Evolutionary conservation across 495 filamentous ascomycete genomes (phyloP).

Genomic region (Trichocladium antarcticum): DNA sequence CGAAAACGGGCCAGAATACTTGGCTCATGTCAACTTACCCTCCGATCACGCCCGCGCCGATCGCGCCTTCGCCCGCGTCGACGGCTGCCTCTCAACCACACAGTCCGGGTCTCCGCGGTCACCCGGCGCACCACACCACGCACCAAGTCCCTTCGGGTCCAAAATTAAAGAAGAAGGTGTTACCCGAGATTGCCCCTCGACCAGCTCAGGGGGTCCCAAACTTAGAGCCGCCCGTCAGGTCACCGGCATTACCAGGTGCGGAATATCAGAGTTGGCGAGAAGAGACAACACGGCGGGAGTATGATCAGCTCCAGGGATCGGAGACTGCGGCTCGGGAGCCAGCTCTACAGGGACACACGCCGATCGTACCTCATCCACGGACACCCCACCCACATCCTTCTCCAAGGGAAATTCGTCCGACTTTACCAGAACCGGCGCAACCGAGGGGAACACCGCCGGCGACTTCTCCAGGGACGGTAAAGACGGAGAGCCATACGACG

Average conservation of each 20-base stretch:
- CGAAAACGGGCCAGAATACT: slow-evolving; percentile 16
- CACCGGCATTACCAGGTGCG: not conserved
- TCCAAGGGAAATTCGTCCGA: slow-evolving; percentile 1
- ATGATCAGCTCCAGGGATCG: not conserved
- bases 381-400: slow-evolving; percentile 11
- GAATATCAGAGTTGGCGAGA: slow-evolving; percentile 12
- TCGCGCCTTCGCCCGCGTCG: slow-evolving; percentile 2
- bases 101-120: slow-evolving; percentile 10
- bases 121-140: not conserved
- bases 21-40: slow-evolving; percentile 27
- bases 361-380: slow-evolving; percentile 11
- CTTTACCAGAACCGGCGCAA: not conserved
- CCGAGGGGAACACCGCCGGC: slow-evolving; percentile 9
- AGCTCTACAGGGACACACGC: not conserved
- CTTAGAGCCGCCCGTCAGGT: not conserved
- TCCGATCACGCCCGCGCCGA: slow-evolving; percentile 26
- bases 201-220: not conserved
- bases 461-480: slow-evolving; percentile 1
- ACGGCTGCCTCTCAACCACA: slow-evolving; percentile 14
- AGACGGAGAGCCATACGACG: slow-evolving; percentile 7
- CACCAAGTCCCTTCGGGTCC: not conserved
- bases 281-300: slow-evolving; percentile 1
- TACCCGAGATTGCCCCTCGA: slow-evolving; percentile 14
- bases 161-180: slow-evolving; percentile 1
- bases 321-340: not conserved